Evolutionary conservation across 2,329 filamentous ascomycete species (phyloP).

Genomic region (Zopfia rhizophila): DNA sequence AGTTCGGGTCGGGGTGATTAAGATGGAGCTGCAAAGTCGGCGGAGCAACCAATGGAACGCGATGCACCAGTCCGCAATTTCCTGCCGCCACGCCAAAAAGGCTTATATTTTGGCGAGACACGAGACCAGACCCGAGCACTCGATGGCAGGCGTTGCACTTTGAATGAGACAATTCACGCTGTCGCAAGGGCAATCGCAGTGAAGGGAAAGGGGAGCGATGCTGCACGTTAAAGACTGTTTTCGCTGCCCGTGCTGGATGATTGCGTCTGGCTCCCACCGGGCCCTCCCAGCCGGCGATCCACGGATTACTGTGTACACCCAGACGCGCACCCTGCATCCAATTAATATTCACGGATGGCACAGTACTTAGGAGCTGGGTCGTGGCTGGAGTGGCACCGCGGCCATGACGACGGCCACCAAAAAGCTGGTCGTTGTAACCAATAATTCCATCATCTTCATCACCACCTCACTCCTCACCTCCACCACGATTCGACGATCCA

Average conservation of each 20-base stretch:
- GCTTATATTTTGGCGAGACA: constrained; percentile 1
- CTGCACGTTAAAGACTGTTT: no score
- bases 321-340: constrained; percentile 29
- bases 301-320: constrained; percentile 17
- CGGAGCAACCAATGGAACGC: constrained; percentile 28
- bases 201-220: not conserved
- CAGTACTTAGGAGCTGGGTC: constrained; percentile 26
- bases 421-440: no score
- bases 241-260: constrained; percentile 14
- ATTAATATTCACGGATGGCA: constrained; percentile 13
- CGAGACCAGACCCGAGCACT: not conserved
- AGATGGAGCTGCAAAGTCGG: no score
- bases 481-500: no score
- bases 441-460: no score
- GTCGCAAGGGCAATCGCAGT: constrained; percentile 8
- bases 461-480: constrained; percentile 15
- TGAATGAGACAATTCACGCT: constrained; percentile 1
- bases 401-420: constrained; percentile 24
- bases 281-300: not conserved
- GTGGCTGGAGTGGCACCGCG: constrained; percentile 43
- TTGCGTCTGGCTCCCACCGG: not conserved
- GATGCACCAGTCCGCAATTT: constrained; percentile 12
- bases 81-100: constrained; percentile 6
- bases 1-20: no score
- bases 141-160: not conserved